Percentiles rank a stretch among this genome's conserved stretches.
Evolutionary conservation across 2,329 filamentous ascomycete species (phyloP).

Genomic region (Aspergillus amoenus): DNA sequence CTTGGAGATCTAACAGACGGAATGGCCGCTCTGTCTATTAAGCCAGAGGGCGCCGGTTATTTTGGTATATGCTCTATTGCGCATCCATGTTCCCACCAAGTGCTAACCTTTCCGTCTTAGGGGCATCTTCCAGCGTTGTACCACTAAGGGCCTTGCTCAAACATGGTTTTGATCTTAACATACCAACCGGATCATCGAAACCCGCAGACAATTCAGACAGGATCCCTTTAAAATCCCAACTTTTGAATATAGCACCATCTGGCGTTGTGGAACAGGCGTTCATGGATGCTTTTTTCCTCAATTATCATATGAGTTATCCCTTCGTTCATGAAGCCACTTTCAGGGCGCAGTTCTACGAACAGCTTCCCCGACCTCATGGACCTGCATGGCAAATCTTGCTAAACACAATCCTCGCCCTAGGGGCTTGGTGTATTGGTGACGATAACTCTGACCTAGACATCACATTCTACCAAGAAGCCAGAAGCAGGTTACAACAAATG

Average conservation of each 20-base stretch:
- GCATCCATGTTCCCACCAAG: not conserved
- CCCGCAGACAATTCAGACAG: constrained; percentile 22
- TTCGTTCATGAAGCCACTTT: constrained; percentile 51
- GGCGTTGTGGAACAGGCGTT: constrained; percentile 42
- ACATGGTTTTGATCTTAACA: constrained; percentile 41
- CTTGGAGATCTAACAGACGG: constrained; percentile 41
- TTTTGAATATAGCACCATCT: constrained; percentile 38
- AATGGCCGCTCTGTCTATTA: constrained; percentile 43
- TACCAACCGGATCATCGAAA: constrained; percentile 31
- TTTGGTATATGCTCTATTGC: constrained; percentile 28
- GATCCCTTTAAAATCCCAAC: constrained; percentile 38
- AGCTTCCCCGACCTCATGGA: constrained; percentile 43
- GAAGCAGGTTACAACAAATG: constrained; percentile 46
- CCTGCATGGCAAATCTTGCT: constrained; percentile 47
- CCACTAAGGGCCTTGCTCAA: constrained; percentile 39
- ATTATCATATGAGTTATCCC: constrained; percentile 50
- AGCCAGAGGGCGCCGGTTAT: constrained; percentile 41
- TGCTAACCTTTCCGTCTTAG: constrained; percentile 18
- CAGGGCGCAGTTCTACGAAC: constrained; percentile 47
- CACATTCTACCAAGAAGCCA: constrained; percentile 49
- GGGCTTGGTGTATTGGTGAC: constrained; percentile 44
- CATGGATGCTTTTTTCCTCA: constrained; percentile 48
- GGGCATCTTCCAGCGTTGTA: constrained; percentile 41
- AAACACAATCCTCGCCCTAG: constrained; percentile 47
- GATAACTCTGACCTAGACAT: constrained; percentile 45